A percentile compares a stretch with the other conserved stretches of the same genome.
Conservation (phyloP, 352 stramenopile genomes). For the Phytophthora multivora region DNA sequence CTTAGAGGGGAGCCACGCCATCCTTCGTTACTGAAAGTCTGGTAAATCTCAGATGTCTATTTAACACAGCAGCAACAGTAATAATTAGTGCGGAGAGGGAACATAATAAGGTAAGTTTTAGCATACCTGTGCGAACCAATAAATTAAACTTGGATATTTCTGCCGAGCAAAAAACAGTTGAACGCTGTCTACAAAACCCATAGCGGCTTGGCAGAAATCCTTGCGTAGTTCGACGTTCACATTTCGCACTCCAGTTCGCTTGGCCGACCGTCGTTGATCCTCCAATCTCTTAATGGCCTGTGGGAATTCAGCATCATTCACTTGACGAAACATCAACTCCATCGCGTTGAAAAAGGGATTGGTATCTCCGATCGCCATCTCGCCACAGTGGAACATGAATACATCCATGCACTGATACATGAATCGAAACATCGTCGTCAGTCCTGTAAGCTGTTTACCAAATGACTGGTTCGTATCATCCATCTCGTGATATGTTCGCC, state of each 20-base stretch:
- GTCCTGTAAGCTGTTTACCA: constrained; percentile 30
- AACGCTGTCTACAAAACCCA: constrained; percentile 72
- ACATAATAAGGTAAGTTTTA: neutral
- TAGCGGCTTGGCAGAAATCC: constrained; percentile 47
- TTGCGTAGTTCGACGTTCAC: constrained; percentile 34
- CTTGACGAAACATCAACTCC: constrained; percentile 80
- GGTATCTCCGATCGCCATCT: constrained; percentile 76
- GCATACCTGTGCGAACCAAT: constrained; percentile 84
- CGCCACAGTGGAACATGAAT: constrained; percentile 76
- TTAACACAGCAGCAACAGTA: neutral
- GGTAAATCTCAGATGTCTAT: constrained; percentile 82
- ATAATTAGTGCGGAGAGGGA: neutral
- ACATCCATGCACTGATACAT: constrained; percentile 84
- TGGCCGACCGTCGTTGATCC: constrained; percentile 6
- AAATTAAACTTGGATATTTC: constrained; percentile 80
- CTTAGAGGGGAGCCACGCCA: constrained; percentile 67
- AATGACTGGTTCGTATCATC: constrained; percentile 52
- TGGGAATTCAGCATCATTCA: constrained; percentile 62
- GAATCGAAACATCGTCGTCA: constrained; percentile 72
- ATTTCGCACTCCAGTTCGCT: constrained; percentile 12
- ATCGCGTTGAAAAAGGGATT: constrained; percentile 80
- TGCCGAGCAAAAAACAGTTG: constrained; percentile 83
- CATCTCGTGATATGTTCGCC: constrained; percentile 44
- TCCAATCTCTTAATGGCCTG: constrained; percentile 48
- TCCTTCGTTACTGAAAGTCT: constrained; percentile 61